A percentile compares a stretch with the other conserved stretches of the same genome.
These are phyloP conservation scores for Psilocybe azurescens DNA, from an alignment of 768 basidiomycete species.

Conservation along the genomic window DNA sequence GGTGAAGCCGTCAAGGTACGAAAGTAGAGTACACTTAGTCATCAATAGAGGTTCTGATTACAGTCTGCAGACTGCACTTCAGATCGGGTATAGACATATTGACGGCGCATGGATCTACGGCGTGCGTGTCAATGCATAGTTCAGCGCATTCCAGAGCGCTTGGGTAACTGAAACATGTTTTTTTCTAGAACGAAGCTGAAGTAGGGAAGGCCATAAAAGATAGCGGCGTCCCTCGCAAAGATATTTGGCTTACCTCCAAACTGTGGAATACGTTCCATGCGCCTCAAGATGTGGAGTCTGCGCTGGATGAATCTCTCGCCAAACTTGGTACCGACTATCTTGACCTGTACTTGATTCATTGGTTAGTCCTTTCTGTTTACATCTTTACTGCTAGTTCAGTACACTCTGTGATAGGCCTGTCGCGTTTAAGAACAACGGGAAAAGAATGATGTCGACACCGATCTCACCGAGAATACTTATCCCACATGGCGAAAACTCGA, in stretches of 20 bases:
- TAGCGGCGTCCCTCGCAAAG: slow-evolving; percentile 62
- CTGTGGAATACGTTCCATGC: slow-evolving; percentile 82
- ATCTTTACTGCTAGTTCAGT: background rate
- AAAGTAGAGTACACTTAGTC: background rate
- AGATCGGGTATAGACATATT: slow-evolving; percentile 71
- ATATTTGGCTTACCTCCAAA: slow-evolving; percentile 76
- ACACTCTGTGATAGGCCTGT: slow-evolving; percentile 52
- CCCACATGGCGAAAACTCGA: slow-evolving; percentile 85
- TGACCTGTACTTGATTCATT: slow-evolving; percentile 84
- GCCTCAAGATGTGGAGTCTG: slow-evolving; percentile 72
- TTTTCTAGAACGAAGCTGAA: slow-evolving; percentile 63
- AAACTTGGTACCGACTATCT: slow-evolving; percentile 73
- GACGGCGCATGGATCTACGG: slow-evolving; percentile 77
- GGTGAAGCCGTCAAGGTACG: slow-evolving; percentile 67
- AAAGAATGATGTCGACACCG: slow-evolving; percentile 49
- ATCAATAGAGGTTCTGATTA: background rate
- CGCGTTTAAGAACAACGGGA: slow-evolving; percentile 63
- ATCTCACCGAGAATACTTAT: slow-evolving; percentile 72
- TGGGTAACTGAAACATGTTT: background rate
- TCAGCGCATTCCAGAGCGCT: background rate
- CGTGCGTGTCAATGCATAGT: slow-evolving; percentile 37
- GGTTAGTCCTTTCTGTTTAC: slow-evolving; percentile 43
- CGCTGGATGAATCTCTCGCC: slow-evolving; percentile 67
- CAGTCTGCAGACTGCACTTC: slow-evolving; percentile 54
- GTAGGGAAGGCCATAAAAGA: slow-evolving; percentile 66